A percentile compares a stretch with the other conserved stretches of the same genome.
phyloP scores from a whole-genome alignment of 768 basidiomycete genomes.

The Boletus barrowsii region DNA sequence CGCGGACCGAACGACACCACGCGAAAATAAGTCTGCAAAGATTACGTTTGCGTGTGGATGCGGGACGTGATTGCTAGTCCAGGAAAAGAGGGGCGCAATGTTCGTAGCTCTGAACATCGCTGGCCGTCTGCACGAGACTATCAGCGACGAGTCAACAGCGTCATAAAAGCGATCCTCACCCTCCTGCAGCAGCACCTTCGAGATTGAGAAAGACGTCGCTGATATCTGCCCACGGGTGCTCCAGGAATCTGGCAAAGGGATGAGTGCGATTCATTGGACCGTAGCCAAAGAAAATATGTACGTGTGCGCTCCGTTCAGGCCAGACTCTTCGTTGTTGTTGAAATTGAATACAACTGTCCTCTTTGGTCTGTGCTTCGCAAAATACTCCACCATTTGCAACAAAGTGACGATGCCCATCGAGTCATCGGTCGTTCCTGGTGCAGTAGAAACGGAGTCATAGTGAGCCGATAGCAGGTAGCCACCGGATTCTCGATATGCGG shows the following conservation, averaged over 20 bases:
- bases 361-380: constrained; percentile 45
- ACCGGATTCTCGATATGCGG: constrained; percentile 28
- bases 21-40: constrained; percentile 65
- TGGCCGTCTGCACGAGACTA: constrained; percentile 51
- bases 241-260: constrained; percentile 48
- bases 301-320: constrained; percentile 68
- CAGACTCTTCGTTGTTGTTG: constrained; percentile 85
- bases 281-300: constrained; percentile 30
- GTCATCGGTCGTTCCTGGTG: constrained; percentile 73
- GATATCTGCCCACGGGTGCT: constrained; percentile 72
- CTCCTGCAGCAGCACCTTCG: constrained; percentile 78
- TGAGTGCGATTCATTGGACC: neutral
- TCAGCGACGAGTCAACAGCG: neutral
- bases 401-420: constrained; percentile 70
- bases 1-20: constrained; percentile 59
- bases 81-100: constrained; percentile 51
- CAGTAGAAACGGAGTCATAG: constrained; percentile 77
- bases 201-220: constrained; percentile 73
- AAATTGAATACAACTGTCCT: constrained; percentile 77
- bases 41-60: constrained; percentile 75
- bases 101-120: constrained; percentile 73
- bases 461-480: constrained; percentile 77
- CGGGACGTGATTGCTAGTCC: constrained; percentile 43
- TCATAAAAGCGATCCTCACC: constrained; percentile 40
- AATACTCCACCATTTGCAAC: constrained; percentile 60